Percentiles rank a stretch among this genome's conserved stretches.
These are phyloP conservation scores for Phytophthora quininea DNA, from an alignment of 352 stramenopile species.

Conservation along the genomic window DNA sequence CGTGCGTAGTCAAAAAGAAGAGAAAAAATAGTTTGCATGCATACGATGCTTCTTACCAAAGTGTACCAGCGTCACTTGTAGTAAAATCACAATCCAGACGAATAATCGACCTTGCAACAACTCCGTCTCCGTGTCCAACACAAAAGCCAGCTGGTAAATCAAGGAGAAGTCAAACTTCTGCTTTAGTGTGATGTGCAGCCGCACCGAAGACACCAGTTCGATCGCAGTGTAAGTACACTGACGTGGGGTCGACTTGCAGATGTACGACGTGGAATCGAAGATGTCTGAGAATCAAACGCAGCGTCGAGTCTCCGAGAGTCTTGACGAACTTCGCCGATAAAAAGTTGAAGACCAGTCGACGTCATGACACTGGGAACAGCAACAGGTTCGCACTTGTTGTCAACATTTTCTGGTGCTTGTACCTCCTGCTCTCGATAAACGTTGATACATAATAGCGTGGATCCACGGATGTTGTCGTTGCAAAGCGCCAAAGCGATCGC, in stretches of 20 bases:
- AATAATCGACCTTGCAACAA: neutral
- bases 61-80: neutral
- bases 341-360: too few species aligned
- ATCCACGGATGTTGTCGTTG: too few species aligned
- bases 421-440: too few species aligned
- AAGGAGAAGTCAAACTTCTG: constrained; percentile 9
- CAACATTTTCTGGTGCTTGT: too few species aligned
- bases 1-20: too few species aligned
- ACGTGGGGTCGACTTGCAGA: neutral
- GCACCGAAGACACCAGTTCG: constrained; percentile 3
- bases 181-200: neutral
- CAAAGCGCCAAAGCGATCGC: too few species aligned
- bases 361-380: too few species aligned
- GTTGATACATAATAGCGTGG: too few species aligned
- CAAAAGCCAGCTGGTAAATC: constrained; percentile 13
- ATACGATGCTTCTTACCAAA: neutral
- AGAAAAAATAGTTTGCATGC: too few species aligned
- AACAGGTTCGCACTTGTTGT: too few species aligned
- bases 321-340: neutral
- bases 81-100: neutral
- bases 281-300: neutral
- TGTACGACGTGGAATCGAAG: neutral
- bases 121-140: constrained; percentile 3
- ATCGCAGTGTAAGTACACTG: neutral
- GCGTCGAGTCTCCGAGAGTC: constrained; percentile 6